These are phyloP conservation scores for Cajanus cajan DNA, from an alignment of 306 rosid species.

Conservation along the genomic window DNA sequence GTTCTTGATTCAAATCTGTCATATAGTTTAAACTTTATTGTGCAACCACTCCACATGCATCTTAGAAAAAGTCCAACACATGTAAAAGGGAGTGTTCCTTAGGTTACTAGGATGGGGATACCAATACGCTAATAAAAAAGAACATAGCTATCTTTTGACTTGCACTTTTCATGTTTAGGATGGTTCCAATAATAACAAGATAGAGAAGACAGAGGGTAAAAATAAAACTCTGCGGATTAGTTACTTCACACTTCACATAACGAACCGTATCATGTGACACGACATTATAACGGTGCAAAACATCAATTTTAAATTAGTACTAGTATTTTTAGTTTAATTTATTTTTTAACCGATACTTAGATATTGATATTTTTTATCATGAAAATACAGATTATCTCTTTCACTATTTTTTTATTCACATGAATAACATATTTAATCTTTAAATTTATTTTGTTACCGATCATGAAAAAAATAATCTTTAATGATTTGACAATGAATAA, in stretches of 20 bases:
- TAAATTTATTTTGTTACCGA: no score
- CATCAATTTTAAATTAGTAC: neutral
- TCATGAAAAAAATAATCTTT: no score
- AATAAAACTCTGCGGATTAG: neutral
- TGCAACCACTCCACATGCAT: conserved; percentile 43
- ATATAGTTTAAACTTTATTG: neutral
- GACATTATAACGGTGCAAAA: neutral
- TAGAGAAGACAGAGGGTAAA: neutral
- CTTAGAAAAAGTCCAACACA: neutral
- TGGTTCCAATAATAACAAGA: neutral
- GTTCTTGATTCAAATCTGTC: conserved; percentile 8
- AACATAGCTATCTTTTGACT: conserved; percentile 1
- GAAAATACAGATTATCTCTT: no score
- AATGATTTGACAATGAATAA: no score
- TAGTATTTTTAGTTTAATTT: no score
- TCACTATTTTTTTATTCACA: no score
- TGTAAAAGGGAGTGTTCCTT: neutral
- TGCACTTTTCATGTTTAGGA: neutral
- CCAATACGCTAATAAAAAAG: neutral
- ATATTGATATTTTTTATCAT: no score
- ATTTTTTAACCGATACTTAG: no score
- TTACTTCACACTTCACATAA: neutral
- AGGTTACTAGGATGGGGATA: neutral
- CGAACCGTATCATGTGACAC: neutral
- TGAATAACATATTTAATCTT: no score